Conservation (phyloP, 345 rosid species). For the Populus pruinosa region DNA sequence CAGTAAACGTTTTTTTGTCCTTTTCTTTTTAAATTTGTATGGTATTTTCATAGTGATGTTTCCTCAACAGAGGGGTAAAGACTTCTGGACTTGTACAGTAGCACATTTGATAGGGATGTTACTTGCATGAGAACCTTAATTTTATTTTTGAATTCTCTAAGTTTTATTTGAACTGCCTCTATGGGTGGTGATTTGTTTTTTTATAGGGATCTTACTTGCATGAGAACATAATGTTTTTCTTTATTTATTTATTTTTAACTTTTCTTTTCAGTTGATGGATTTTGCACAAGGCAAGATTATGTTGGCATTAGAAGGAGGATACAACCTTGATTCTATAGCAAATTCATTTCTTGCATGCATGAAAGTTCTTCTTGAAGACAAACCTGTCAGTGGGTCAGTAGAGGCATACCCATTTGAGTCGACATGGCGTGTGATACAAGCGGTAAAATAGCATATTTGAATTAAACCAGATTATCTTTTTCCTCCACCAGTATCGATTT, state of each 20-base stretch:
- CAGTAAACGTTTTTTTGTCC: not conserved
- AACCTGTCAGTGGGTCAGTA: conserved; percentile 43
- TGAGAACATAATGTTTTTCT: not conserved
- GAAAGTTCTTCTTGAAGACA: conserved; percentile 67
- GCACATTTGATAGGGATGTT: not conserved
- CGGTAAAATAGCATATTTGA: conserved; percentile 34
- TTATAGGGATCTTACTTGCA: not conserved
- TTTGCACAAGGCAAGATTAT: conserved; percentile 82
- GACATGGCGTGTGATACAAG: conserved; percentile 79
- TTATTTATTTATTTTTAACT: not conserved
- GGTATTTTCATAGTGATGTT: not conserved
- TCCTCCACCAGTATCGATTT: not conserved
- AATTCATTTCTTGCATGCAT: conserved; percentile 83
- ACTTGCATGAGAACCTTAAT: not conserved
- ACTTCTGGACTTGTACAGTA: not conserved
- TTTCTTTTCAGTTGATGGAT: conserved; percentile 60
- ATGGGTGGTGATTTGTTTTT: not conserved
- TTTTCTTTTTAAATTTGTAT: not conserved
- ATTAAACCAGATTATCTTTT: not conserved
- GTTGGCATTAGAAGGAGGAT: conserved; percentile 90
- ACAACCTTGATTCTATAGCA: conserved; percentile 81
- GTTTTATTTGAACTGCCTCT: not conserved
- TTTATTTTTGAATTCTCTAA: not conserved
- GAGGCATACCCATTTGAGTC: conserved; percentile 85
- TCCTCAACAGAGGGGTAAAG: conserved; percentile 1